A percentile compares a stretch with the other conserved stretches of the same genome.
phyloP scores from a whole-genome alignment of 1,284 basidiomycete genomes.

The Caloboletus firmus region DNA sequence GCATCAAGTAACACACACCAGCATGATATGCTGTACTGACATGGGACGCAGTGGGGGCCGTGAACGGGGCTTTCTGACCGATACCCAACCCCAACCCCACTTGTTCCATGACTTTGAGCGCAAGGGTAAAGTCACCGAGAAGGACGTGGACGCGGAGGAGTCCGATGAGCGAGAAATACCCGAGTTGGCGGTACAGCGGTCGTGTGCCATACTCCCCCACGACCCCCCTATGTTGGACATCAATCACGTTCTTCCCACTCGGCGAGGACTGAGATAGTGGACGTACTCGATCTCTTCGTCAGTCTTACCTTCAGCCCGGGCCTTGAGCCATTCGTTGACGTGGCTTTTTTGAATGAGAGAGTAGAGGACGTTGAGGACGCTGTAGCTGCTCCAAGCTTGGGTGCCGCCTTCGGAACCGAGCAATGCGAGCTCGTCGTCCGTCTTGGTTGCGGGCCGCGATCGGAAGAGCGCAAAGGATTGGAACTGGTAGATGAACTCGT shows the following conservation, averaged over 20 bases:
- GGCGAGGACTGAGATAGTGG: not conserved
- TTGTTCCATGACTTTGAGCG: constrained; percentile 93
- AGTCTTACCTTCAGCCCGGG: constrained; percentile 77
- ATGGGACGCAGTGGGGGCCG: constrained; percentile 91
- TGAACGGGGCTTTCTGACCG: constrained; percentile 84
- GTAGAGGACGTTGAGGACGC: constrained; percentile 96
- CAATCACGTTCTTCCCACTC: not conserved
- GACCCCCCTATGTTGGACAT: constrained; percentile 58
- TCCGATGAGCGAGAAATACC: constrained; percentile 96
- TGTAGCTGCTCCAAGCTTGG: constrained; percentile 95
- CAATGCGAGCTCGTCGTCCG: constrained; percentile 85
- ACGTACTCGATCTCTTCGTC: constrained; percentile 82
- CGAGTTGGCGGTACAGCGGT: constrained; percentile 93
- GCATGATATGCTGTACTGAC: constrained; percentile 95
- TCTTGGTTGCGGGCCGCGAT: constrained; percentile 81
- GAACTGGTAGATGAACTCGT: constrained; percentile 99
- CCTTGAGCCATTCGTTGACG: constrained; percentile 91
- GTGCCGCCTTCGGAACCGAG: constrained; percentile 67
- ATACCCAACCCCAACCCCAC: constrained; percentile 89
- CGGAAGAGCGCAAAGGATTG: constrained; percentile 94
- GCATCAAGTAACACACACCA: constrained; percentile 95
- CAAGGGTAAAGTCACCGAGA: constrained; percentile 94
- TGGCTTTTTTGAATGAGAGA: constrained; percentile 96
- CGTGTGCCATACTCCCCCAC: constrained; percentile 90
- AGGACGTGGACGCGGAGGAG: constrained; percentile 94